A percentile compares a stretch with the other conserved stretches of the same genome.
Conservation (phyloP, 371 early-diverging fungal genomes). For the Blakeslea trispora region DNA sequence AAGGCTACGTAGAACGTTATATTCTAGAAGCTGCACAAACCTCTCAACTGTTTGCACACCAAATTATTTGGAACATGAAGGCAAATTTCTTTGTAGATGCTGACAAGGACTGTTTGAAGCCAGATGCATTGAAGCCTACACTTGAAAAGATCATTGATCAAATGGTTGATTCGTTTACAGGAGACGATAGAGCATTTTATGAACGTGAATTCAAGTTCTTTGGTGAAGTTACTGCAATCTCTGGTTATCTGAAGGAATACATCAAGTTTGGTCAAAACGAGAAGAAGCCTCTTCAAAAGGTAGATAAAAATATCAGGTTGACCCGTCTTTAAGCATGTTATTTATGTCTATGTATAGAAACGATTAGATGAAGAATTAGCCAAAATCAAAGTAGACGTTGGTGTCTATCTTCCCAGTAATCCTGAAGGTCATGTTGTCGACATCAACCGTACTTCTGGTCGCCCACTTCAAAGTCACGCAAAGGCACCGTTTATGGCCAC, state of each 20-base stretch:
- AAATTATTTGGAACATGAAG: constrained; percentile 99
- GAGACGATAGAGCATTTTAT: constrained; percentile 85
- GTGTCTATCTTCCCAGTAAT: constrained; percentile 98
- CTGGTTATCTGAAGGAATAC: constrained; percentile 94
- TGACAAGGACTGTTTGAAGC: constrained; percentile 75
- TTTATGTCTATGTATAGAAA: constrained; percentile 38
- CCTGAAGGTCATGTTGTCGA: constrained; percentile 95
- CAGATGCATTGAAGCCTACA: constrained; percentile 84
- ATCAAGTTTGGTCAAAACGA: constrained; percentile 93
- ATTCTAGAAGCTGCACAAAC: constrained; percentile 90
- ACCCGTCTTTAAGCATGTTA: neutral
- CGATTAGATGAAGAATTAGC: constrained; percentile 95
- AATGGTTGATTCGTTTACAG: constrained; percentile 78
- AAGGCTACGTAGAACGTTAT: constrained; percentile 90
- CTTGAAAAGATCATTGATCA: constrained; percentile 85
- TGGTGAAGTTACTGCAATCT: constrained; percentile 93
- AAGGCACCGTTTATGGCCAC: constrained; percentile 99
- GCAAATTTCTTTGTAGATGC: constrained; percentile 91
- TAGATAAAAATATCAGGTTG: constrained; percentile 11
- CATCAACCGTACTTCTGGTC: constrained; percentile 94
- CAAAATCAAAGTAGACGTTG: constrained; percentile 92
- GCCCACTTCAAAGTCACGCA: constrained; percentile 97
- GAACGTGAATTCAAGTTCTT: constrained; percentile 97
- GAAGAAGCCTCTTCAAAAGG: constrained; percentile 81
- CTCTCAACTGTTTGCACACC: constrained; percentile 97